Evolutionary conservation across 345 rosid genomes (phyloP).

Genomic region (Anacardium occidentale): DNA sequence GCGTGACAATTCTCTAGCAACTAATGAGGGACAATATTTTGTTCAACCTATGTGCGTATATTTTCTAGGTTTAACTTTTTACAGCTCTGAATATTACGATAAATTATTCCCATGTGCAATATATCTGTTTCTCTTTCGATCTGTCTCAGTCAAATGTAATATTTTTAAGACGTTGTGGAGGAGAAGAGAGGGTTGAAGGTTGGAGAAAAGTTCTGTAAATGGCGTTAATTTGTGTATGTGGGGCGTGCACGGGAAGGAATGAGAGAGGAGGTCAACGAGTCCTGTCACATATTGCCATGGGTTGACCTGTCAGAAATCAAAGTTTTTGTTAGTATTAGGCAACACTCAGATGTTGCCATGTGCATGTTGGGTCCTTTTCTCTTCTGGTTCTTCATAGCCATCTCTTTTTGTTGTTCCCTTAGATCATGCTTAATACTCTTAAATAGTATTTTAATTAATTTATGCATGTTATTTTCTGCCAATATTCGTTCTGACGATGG

Average conservation of each 20-base stretch:
- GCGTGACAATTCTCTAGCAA: background rate
- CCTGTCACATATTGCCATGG: slow-evolving; percentile 26
- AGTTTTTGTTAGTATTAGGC: slow-evolving; percentile 33
- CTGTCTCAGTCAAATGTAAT: background rate
- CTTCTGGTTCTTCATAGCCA: background rate
- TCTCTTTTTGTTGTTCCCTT: background rate
- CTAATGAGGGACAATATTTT: background rate
- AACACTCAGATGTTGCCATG: slow-evolving; percentile 8
- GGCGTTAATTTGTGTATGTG: slow-evolving; percentile 15
- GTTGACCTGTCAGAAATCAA: slow-evolving; percentile 41
- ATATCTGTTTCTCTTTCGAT: background rate
- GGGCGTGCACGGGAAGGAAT: too few relatives aligned
- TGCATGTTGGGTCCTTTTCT: slow-evolving; percentile 11
- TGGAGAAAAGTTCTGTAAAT: slow-evolving; percentile 21
- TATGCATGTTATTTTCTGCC: background rate
- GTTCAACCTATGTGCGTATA: slow-evolving; percentile 3
- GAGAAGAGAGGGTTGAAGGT: slow-evolving; percentile 6
- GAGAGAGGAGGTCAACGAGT: slow-evolving; percentile 43
- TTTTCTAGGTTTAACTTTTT: background rate
- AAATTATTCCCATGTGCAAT: background rate
- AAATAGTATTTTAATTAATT: background rate
- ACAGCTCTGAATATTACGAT: background rate
- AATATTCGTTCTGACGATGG: too few relatives aligned
- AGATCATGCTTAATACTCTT: background rate
- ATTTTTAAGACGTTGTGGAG: background rate